These are phyloP conservation scores for Zarea fungicola DNA, from an alignment of 2,329 filamentous ascomycete genomes.

Conservation along the genomic window DNA sequence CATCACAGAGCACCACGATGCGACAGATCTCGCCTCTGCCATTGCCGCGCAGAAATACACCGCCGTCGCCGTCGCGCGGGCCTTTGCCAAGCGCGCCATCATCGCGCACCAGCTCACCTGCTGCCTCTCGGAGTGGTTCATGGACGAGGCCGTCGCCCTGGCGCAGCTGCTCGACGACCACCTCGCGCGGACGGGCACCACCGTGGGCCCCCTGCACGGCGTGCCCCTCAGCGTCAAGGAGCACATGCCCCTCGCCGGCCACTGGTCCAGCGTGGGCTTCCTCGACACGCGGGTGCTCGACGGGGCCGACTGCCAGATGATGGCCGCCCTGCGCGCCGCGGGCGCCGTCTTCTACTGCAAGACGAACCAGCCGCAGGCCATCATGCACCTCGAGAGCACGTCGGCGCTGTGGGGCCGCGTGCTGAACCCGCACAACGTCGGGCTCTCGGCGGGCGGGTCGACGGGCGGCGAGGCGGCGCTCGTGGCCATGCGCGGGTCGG, in stretches of 20 bases:
- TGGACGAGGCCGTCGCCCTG: slow-evolving; percentile 41
- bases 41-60: slow-evolving; percentile 32
- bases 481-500: slow-evolving; percentile 32
- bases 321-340: slow-evolving; percentile 48
- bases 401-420: slow-evolving; percentile 56
- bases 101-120: slow-evolving; percentile 52
- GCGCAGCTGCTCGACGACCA: slow-evolving; percentile 36
- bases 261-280: slow-evolving; percentile 47
- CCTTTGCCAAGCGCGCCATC: slow-evolving; percentile 47
- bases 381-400: slow-evolving; percentile 50
- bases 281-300: slow-evolving; percentile 45
- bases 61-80: slow-evolving; percentile 36
- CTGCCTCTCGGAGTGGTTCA: slow-evolving; percentile 48
- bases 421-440: slow-evolving; percentile 55
- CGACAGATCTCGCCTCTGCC: slow-evolving; percentile 33
- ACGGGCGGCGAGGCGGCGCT: slow-evolving; percentile 50
- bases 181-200: slow-evolving; percentile 30
- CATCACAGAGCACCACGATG: slow-evolving; percentile 44
- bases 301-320: slow-evolving; percentile 48
- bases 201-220: slow-evolving; percentile 55
- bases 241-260: slow-evolving; percentile 51
- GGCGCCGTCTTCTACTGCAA: slow-evolving; percentile 63
- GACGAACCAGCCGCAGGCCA: slow-evolving; percentile 58
- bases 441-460: slow-evolving; percentile 55
- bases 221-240: slow-evolving; percentile 49